These are phyloP conservation scores for Drosera capensis DNA, from an alignment of 148 eudicot genomes.

Conservation along the genomic window DNA sequence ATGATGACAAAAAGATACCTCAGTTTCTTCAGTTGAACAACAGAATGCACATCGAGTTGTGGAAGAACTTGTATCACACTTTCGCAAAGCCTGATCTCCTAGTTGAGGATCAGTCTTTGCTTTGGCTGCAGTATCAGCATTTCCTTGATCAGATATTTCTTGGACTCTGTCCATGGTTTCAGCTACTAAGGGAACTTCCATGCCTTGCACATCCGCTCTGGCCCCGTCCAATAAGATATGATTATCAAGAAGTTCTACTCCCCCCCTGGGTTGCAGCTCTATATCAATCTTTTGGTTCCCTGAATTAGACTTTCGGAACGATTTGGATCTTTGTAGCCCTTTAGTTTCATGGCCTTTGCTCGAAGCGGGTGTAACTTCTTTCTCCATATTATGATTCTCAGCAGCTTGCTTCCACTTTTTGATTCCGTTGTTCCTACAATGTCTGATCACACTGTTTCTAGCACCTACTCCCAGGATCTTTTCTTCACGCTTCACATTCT, in stretches of 20 bases:
- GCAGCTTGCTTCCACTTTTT: too few relatives aligned
- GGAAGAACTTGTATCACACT: slow-evolving; percentile 21
- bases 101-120: slow-evolving; percentile 8
- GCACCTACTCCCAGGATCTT: not conserved
- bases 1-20: slow-evolving; percentile 25
- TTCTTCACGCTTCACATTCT: not conserved
- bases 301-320: not conserved
- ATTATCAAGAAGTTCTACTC: slow-evolving; percentile 11
- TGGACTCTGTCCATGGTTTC: slow-evolving; percentile 8
- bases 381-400: too few relatives aligned
- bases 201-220: slow-evolving; percentile 9
- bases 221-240: slow-evolving; percentile 11
- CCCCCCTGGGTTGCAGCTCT: slow-evolving; percentile 9
- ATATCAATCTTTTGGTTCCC: slow-evolving; percentile 3
- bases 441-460: not conserved
- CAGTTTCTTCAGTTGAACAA: slow-evolving; percentile 47
- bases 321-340: slow-evolving; percentile 4
- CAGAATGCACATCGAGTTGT: slow-evolving; percentile 57
- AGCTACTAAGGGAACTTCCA: slow-evolving; percentile 10
- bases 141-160: slow-evolving; percentile 1
- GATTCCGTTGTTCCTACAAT: not conserved
- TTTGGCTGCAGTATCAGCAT: not conserved
- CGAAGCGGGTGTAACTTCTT: slow-evolving; percentile 4
- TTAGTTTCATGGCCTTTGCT: slow-evolving; percentile 5
- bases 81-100: slow-evolving; percentile 22